Conservation (phyloP, 495 filamentous ascomycete genomes). For the Hypoxylon lenormandii region DNA sequence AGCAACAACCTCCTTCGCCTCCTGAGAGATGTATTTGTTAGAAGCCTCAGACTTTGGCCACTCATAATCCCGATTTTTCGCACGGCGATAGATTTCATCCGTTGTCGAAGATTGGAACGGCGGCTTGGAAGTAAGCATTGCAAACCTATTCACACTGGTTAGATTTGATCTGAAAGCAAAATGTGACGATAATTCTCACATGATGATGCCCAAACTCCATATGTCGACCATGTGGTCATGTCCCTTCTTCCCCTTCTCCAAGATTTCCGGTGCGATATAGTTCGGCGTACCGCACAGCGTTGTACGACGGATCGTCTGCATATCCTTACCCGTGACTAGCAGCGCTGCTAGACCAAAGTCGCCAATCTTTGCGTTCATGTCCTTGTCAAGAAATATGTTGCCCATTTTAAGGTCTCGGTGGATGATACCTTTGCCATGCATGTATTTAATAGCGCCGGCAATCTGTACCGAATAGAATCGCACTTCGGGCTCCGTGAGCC, state of each 20-base stretch:
- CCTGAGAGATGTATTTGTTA: slow-evolving; percentile 64
- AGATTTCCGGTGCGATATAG: slow-evolving; percentile 96
- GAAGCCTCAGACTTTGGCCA: slow-evolving; percentile 72
- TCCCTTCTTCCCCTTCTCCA: slow-evolving; percentile 85
- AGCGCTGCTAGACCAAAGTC: slow-evolving; percentile 98
- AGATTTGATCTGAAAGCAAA: slow-evolving; percentile 18
- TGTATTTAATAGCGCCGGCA: slow-evolving; percentile 94
- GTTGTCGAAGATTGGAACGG: slow-evolving; percentile 88
- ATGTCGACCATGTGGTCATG: slow-evolving; percentile 93
- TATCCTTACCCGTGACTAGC: slow-evolving; percentile 84
- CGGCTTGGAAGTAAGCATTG: slow-evolving; percentile 88
- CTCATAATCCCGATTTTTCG: slow-evolving; percentile 76
- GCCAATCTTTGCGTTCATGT: slow-evolving; percentile 98
- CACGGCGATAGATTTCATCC: slow-evolving; percentile 85
- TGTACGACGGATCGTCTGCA: slow-evolving; percentile 77
- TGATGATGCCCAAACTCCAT: slow-evolving; percentile 96
- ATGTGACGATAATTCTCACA: slow-evolving; percentile 65
- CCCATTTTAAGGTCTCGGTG: slow-evolving; percentile 98
- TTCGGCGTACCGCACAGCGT: slow-evolving; percentile 98
- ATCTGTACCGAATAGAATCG: slow-evolving; percentile 93
- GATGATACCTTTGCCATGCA: slow-evolving; percentile 92
- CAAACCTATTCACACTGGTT: slow-evolving; percentile 68
- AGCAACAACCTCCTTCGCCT: slow-evolving; percentile 83
- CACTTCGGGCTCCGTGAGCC: slow-evolving; percentile 88
- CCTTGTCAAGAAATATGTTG: slow-evolving; percentile 92